Base-by-base conservation (phyloP, 2,329 filamentous ascomycete species). In the Aschersonia sp. region DNA sequence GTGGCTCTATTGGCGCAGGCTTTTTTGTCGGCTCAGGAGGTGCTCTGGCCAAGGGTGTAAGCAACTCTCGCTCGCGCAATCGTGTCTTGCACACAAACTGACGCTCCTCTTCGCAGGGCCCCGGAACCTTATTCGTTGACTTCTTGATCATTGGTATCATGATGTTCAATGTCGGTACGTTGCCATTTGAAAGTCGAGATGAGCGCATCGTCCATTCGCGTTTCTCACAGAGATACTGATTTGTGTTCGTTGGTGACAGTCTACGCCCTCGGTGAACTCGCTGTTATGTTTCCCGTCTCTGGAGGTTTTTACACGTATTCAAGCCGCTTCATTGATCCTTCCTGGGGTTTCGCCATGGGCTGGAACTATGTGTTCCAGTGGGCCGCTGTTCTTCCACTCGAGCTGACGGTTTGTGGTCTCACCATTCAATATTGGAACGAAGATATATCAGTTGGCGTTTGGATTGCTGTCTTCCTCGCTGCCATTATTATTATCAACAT, bases 1-100 rank as follows among this genome's bases (percentile, higher is more conserved):
- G 75, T 57, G 76, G 75, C 50, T 76, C 75, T 35, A 79, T 79
- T 48, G 76, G 76, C 60, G 76, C 76, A 58, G 76, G 76, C 64
- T 77, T 79, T 66, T 79, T 79, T 60, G 76, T 79, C 57, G 75
- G 76, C 55, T 77, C 75, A 37, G 76, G 76, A 54, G 58, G 63
- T 54, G 75, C 76, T 44, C 62, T 79, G 10, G 57, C 56, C 52
- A 68, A 63, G 49, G 76, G 76, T 62, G 71, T 68, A 64, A 59
- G 67, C 54, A 58, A 71, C 72, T 56, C 73, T 72, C 11, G 5
- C 32, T 4, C 22, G 9, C 43, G 72, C 7, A n/a, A n/a, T n/a
- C 11, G 73, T 59, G 65, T 63, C 6, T 11, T 9, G 31, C 22
- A 12, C 14, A 42, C 40, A 42, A 42, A 2, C 39, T 43, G 29